Evolutionary conservation across 139 green algal genomes (phyloP), one percentile per base, ranked within the genome.

Genomic region (Zygnema circumcarinatum): DNA sequence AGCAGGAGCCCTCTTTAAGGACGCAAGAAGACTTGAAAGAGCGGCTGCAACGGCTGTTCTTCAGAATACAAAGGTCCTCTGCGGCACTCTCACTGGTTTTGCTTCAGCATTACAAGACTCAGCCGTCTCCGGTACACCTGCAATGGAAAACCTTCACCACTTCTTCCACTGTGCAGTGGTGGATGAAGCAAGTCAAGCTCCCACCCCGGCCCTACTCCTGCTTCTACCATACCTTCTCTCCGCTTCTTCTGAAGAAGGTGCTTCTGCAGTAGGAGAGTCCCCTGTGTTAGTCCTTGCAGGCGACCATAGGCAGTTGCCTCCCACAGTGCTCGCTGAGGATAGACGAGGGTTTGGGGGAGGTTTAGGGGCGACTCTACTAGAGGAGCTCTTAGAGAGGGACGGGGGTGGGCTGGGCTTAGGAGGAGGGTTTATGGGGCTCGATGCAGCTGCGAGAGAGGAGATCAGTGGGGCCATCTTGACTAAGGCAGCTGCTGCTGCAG

Each of bases 381-480:
- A 90, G 36, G 85, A 90, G 80, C 79, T 90, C 21, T 67, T 90
- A 53, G 85, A 88, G 85, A 81, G 85, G 36, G 81, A 89, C 42
- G 82, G 82, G 16, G 82, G 82, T 22, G 82, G 82, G 2, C 7
- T 88, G 31, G 79, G 79, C 3, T 67, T 36, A 41, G 36, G 69
- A 22, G 3, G 3, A 11, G 47, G 47, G 47, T 62, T 62, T 62
- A 25, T 62, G 16, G 47, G 47, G 7, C 16, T 78, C 7, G 69
- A 78, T 39, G 7, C 69, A 52, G 16, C 7, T 39, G 7, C 47
- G 16, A 62, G 16, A 62, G 16, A 78, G 7, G 69, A 78, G 16
- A 41, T 78, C 16, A 22, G 69, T 11, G 16, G 16, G 11, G 16
- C 35, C 11, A 78, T 78, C 16, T 25, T 78, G 69, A 39, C 3